These are phyloP conservation scores for Murraya koenigii DNA, from an alignment of 345 rosid species.

Conservation along the genomic window DNA sequence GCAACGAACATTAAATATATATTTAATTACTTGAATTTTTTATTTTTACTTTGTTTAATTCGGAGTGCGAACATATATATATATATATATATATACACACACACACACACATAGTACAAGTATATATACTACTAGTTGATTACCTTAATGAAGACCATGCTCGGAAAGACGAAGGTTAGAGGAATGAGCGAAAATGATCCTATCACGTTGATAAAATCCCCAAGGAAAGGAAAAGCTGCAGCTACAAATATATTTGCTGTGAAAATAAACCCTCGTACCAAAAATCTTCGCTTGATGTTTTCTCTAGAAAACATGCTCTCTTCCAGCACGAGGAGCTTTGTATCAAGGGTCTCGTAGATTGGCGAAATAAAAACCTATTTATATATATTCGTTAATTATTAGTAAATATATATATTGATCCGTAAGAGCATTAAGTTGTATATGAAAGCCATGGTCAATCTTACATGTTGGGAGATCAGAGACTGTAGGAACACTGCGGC, in stretches of 20 bases:
- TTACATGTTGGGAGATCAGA: conserved; percentile 29
- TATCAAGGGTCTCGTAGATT: conserved; percentile 34
- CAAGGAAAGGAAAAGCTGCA: conserved; percentile 44
- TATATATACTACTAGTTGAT: background rate
- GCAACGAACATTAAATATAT: background rate
- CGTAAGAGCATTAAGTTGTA: too few species aligned
- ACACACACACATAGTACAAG: too few species aligned
- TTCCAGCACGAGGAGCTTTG: conserved; percentile 25
- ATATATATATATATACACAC: too few species aligned
- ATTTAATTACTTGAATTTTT: too few species aligned
- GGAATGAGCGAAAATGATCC: conserved; percentile 33
- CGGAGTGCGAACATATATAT: too few species aligned
- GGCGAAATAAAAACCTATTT: conserved; percentile 27
- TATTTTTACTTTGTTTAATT: background rate
- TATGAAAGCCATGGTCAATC: background rate
- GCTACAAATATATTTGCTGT: conserved; percentile 19
- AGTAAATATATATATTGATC: too few species aligned
- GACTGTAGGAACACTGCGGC: conserved; percentile 28
- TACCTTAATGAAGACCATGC: conserved; percentile 32
- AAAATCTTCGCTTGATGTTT: conserved; percentile 18
- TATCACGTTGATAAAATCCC: conserved; percentile 32
- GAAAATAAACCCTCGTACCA: conserved; percentile 18
- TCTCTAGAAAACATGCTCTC: conserved; percentile 17
- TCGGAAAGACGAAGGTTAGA: conserved; percentile 34
- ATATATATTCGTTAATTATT: too few species aligned